Base-by-base conservation (phyloP, 2,329 filamentous ascomycete species). In the Penicillium sp. region DNA sequence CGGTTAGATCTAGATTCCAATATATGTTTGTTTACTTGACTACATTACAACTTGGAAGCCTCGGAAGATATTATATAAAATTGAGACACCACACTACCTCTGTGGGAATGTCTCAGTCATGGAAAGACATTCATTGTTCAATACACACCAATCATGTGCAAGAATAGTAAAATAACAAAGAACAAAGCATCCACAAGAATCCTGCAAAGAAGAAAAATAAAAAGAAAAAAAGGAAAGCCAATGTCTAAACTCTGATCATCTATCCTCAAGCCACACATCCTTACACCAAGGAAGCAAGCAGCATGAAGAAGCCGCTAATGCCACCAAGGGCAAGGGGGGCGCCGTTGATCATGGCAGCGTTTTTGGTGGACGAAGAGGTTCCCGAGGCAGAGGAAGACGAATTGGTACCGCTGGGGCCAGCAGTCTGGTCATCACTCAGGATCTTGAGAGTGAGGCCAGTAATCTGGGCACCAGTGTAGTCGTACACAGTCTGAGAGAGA, bases 361-460 rank as follows among this genome's bases (percentile, higher is more conserved):
- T 60, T 23, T 37, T 54, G 25, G 43, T 42, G 35, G 49, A 58
- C 29, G 54, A 27, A 45, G 54, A 53, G 20, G 58, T 55, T n/a
- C 51, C 49, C 12, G 53, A 29, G 26, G 43, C 25, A n/a, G 58
- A 54, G 4, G 33, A 44, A 42, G 53, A 45, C 11, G 52, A 40
- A 11, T 47, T 31, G 37, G 57, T 51, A 22, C 54, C 56, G 51
- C 50, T 55, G 18, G 55, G 61, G 55, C 63, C 51, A 44, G 58
- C 54, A 40, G 54, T 59, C 58, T 80, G 70, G 54, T 81, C 80
- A 46, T 79, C 74, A 9, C 73, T 59, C 49, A 85, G 69, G 12
- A 79, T 71, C 50, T 75, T 82, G 63, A 91, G 84, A 33, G 80
- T 80, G 62, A 90, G 82, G 63, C 84, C 81, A 48, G 81, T 78